These are phyloP conservation scores for Didymella lethalis DNA, from an alignment of 2,329 filamentous ascomycete species.

Conservation along the genomic window DNA sequence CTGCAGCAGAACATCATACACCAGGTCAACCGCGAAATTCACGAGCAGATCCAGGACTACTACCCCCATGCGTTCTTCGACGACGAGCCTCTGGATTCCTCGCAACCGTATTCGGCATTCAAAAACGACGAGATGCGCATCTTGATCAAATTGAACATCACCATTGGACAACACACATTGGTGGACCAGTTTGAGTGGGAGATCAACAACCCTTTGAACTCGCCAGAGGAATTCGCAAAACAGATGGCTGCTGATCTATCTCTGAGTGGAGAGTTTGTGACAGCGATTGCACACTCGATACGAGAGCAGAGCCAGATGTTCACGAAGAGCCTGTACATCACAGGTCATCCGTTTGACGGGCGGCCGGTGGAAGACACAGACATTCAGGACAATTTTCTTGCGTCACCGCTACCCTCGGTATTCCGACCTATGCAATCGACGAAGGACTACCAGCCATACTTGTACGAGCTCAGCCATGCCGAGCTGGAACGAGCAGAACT, in stretches of 20 bases:
- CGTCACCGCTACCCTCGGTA: slow-evolving; percentile 80
- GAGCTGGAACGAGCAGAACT: slow-evolving; percentile 91
- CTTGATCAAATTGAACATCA: slow-evolving; percentile 94
- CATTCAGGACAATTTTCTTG: slow-evolving; percentile 82
- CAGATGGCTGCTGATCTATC: slow-evolving; percentile 91
- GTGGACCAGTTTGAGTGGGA: slow-evolving; percentile 99
- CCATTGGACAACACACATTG: slow-evolving; percentile 91
- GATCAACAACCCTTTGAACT: slow-evolving; percentile 93
- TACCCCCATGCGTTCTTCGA: slow-evolving; percentile 91
- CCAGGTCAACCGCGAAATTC: slow-evolving; percentile 76
- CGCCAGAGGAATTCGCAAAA: slow-evolving; percentile 90
- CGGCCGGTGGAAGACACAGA: slow-evolving; percentile 92
- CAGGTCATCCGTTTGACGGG: slow-evolving; percentile 94
- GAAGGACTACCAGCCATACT: slow-evolving; percentile 91
- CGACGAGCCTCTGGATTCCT: slow-evolving; percentile 88
- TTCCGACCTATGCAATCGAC: slow-evolving; percentile 92
- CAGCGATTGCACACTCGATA: slow-evolving; percentile 96
- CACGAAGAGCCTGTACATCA: slow-evolving; percentile 88
- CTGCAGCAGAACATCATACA: slow-evolving; percentile 63
- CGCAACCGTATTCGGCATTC: slow-evolving; percentile 89
- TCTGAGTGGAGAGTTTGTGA: slow-evolving; percentile 93
- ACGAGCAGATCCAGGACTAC: slow-evolving; percentile 90
- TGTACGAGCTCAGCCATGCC: slow-evolving; percentile 91
- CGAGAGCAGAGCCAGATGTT: slow-evolving; percentile 95
- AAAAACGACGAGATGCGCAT: slow-evolving; percentile 99